Evolutionary conservation across 805 yeast species (phyloP).

Genomic region (Suhomyces sp.): DNA sequence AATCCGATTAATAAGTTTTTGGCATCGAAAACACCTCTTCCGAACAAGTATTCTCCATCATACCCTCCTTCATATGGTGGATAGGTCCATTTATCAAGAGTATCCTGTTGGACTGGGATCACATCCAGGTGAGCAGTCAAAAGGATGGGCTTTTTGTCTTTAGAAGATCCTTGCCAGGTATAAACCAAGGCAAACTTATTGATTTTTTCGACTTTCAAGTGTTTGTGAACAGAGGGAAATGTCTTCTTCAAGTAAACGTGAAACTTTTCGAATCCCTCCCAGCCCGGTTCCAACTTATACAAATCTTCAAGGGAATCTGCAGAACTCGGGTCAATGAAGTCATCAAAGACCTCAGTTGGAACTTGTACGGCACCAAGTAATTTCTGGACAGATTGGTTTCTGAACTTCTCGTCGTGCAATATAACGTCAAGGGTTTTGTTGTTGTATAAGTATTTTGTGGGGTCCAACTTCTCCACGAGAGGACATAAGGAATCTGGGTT

Average conservation of each 20-base stretch:
- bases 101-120: conserved; percentile 41
- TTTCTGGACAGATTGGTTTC: conserved; percentile 20
- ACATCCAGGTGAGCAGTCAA: conserved; percentile 44
- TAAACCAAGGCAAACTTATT: conserved; percentile 38
- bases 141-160: conserved; percentile 33
- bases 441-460: conserved; percentile 20
- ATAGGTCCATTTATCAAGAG: conserved; percentile 37
- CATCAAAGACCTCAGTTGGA: conserved; percentile 35
- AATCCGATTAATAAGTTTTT: conserved; percentile 46
- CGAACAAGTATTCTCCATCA: conserved; percentile 33
- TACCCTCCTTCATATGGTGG: conserved; percentile 38
- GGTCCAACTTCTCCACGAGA: conserved; percentile 31
- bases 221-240: conserved; percentile 34
- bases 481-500: conserved; percentile 38
- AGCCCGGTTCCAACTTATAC: conserved; percentile 17
- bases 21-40: conserved; percentile 39
- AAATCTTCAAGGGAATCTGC: conserved; percentile 26
- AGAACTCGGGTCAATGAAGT: conserved; percentile 27
- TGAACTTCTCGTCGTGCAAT: conserved; percentile 26
- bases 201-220: conserved; percentile 32
- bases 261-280: conserved; percentile 21
- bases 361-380: conserved; percentile 27
- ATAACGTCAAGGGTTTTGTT: conserved; percentile 22
- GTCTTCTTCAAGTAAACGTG: conserved; percentile 31
- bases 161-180: conserved; percentile 37